Evolutionary conservation across 805 yeast species (phyloP).

Genomic region (Ogataea polymorpha): DNA sequence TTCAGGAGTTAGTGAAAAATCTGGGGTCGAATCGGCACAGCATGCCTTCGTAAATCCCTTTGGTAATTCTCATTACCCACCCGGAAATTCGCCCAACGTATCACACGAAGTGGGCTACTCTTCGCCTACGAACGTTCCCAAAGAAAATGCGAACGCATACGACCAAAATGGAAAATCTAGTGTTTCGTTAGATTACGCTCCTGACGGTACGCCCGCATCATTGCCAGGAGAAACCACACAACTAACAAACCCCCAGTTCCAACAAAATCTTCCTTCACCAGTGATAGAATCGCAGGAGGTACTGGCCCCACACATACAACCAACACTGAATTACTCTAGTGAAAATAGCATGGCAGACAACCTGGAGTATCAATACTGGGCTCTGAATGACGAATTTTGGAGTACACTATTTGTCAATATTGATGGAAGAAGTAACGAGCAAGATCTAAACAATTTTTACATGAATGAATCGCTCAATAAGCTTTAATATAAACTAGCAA

Average conservation of each 20-base stretch:
- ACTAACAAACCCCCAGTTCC: not conserved
- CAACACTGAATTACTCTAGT: not conserved
- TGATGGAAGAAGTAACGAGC: constrained; percentile 18
- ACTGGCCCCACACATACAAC: not conserved
- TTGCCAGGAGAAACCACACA: not conserved
- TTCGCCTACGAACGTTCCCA: too few species aligned
- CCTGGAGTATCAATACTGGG: constrained; percentile 48
- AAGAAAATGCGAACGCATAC: too few species aligned
- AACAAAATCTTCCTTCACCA: not conserved
- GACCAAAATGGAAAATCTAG: too few species aligned
- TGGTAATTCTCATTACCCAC: too few species aligned
- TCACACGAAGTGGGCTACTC: too few species aligned
- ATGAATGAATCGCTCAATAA: constrained; percentile 16
- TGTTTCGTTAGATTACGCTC: not conserved
- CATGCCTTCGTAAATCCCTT: not conserved
- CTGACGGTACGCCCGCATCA: not conserved
- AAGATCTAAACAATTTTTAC: constrained; percentile 11
- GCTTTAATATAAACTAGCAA: not conserved
- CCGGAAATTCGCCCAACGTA: too few species aligned
- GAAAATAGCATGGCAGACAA: constrained; percentile 22
- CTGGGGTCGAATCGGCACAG: not conserved
- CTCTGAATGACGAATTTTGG: constrained; percentile 72
- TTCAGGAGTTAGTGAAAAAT: not conserved
- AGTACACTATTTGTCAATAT: constrained; percentile 44
- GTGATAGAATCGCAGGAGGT: not conserved